A percentile compares a stretch with the other conserved stretches of the same genome.
Conservation (phyloP, 768 basidiomycete genomes). For the Tricholomella constricta region DNA sequence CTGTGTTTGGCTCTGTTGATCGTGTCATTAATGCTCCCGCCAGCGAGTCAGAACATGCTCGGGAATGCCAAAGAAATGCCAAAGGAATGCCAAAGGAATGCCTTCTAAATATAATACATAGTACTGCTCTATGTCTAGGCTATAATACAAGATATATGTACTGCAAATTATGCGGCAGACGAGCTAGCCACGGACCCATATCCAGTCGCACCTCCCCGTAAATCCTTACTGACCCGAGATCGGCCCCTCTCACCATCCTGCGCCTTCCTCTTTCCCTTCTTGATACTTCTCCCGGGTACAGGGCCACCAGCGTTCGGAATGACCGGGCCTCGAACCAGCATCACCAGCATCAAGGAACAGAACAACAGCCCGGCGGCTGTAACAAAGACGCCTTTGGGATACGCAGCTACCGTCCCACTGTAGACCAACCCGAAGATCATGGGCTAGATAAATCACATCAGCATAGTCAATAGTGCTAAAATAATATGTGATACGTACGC, state of each 20-base stretch:
- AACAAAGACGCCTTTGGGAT: conserved; percentile 71
- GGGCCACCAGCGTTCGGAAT: conserved; percentile 10
- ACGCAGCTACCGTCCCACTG: conserved; percentile 64
- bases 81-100: too few species aligned
- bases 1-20: conserved; percentile 26
- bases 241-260: conserved; percentile 43
- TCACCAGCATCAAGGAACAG: conserved; percentile 35
- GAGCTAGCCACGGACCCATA: conserved; percentile 17
- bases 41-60: not conserved
- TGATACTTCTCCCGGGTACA: conserved; percentile 17
- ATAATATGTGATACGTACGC: conserved; percentile 35
- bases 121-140: not conserved
- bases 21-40: not conserved
- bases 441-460: conserved; percentile 42
- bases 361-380: conserved; percentile 54
- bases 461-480: not conserved
- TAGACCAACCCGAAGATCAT: conserved; percentile 75
- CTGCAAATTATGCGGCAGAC: not conserved
- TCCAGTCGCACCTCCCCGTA: conserved; percentile 38
- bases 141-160: conserved; percentile 5
- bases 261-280: conserved; percentile 18
- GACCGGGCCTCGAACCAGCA: conserved; percentile 45
- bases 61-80: too few species aligned
- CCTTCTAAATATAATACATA: too few species aligned
- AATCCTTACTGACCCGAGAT: conserved; percentile 50